Evolutionary conservation across 768 basidiomycete genomes (phyloP).

Genomic region (Fomitopsis pulvina): DNA sequence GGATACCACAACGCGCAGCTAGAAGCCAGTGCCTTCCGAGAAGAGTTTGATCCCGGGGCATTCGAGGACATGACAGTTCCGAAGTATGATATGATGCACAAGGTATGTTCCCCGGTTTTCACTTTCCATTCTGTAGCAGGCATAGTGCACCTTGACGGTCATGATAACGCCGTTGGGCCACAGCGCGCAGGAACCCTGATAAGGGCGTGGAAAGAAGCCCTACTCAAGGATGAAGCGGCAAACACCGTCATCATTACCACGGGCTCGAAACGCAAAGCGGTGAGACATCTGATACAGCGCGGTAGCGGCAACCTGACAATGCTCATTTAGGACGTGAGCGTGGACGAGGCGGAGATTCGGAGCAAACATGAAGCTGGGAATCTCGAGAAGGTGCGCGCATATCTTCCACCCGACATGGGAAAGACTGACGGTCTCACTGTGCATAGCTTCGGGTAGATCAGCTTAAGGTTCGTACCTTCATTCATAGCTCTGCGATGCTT

Average conservation of each 20-base stretch:
- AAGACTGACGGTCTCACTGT: constrained; percentile 13
- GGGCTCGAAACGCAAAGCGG: constrained; percentile 68
- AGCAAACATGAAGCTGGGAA: constrained; percentile 53
- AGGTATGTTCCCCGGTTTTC: constrained; percentile 42
- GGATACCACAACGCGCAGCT: constrained; percentile 87
- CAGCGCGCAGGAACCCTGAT: constrained; percentile 68
- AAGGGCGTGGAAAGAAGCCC: constrained; percentile 60
- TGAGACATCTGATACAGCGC: constrained; percentile 27
- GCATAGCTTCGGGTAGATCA: constrained; percentile 69
- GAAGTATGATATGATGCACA: constrained; percentile 69
- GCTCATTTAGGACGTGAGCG: constrained; percentile 44
- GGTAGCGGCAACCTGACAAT: not conserved
- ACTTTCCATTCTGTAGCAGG: not conserved
- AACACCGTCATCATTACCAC: constrained; percentile 37
- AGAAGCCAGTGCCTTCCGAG: constrained; percentile 88
- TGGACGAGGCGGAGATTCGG: constrained; percentile 70
- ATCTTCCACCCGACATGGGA: not conserved
- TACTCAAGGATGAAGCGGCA: constrained; percentile 61
- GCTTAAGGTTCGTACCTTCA: constrained; percentile 50
- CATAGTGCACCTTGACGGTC: not conserved
- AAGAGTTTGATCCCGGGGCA: constrained; percentile 71
- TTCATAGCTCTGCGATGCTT: not conserved
- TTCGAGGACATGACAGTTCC: constrained; percentile 84
- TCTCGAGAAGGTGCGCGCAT: constrained; percentile 52
- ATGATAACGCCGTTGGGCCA: constrained; percentile 1